Percentiles rank a stretch among this genome's conserved stretches.
Evolutionary conservation across 805 yeast genomes (phyloP).

Genomic region (Candida verbasci): DNA sequence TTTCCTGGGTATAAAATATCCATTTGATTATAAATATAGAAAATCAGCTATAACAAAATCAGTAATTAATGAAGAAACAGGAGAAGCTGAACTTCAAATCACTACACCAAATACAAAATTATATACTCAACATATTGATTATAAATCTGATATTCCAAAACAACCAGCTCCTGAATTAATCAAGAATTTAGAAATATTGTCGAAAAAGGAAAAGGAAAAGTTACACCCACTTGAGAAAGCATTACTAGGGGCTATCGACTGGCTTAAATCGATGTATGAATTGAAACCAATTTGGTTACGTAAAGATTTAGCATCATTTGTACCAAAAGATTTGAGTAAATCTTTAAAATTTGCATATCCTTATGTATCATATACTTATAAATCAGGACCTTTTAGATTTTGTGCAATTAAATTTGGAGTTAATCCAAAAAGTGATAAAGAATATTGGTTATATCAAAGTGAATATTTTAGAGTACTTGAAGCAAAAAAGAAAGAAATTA

Average conservation of each 20-base stretch:
- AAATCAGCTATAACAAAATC: constrained; percentile 58
- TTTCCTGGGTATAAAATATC: constrained; percentile 70
- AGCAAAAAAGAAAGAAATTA: background rate
- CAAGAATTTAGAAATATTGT: constrained; percentile 28
- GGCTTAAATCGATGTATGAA: constrained; percentile 49
- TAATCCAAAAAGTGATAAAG: constrained; percentile 59
- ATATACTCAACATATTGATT: constrained; percentile 49
- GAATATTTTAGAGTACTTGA: constrained; percentile 69
- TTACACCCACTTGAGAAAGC: background rate
- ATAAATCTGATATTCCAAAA: constrained; percentile 43
- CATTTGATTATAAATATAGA: constrained; percentile 72
- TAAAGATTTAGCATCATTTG: constrained; percentile 56
- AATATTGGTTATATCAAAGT: constrained; percentile 68
- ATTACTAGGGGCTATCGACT: constrained; percentile 30
- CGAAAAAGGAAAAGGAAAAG: constrained; percentile 20
- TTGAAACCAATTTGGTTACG: constrained; percentile 84
- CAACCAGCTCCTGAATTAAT: constrained; percentile 47
- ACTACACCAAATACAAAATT: constrained; percentile 45
- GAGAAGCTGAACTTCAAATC: constrained; percentile 48
- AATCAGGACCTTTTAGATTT: constrained; percentile 94
- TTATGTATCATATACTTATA: constrained; percentile 72
- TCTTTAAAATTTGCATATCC: constrained; percentile 75
- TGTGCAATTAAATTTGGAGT: constrained; percentile 74
- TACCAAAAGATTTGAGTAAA: constrained; percentile 42
- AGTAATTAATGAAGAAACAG: constrained; percentile 52